Conservation (phyloP, 768 basidiomycete species). For the Termitomyces sp. region DNA sequence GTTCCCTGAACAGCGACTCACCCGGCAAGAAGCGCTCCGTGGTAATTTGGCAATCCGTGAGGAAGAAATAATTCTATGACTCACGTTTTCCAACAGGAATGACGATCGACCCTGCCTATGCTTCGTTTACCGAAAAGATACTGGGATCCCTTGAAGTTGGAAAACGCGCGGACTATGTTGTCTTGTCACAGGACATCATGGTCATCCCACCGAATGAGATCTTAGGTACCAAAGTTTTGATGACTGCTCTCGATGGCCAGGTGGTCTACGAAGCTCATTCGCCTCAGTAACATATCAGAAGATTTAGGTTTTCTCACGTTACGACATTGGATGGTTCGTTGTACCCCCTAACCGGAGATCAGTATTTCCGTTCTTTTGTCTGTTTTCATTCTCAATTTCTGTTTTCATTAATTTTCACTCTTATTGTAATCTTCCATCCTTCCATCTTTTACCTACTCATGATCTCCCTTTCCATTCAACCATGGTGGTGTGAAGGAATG, state of each 20-base stretch:
- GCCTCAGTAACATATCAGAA: neutral
- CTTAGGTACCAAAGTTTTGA: constrained; percentile 61
- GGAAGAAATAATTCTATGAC: neutral
- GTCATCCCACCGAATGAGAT: constrained; percentile 53
- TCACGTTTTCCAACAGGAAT: constrained; percentile 48
- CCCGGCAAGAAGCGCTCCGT: constrained; percentile 72
- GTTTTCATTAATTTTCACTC: neutral
- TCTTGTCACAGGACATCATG: constrained; percentile 85
- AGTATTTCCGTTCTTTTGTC: neutral
- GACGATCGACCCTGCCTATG: constrained; percentile 86
- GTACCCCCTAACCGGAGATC: neutral
- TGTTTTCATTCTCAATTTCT: neutral
- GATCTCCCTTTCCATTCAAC: neutral
- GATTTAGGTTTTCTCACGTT: neutral
- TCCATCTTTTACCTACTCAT: neutral
- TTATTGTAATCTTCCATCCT: neutral
- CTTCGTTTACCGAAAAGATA: constrained; percentile 70
- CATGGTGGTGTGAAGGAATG: constrained; percentile 13
- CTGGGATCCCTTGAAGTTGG: constrained; percentile 79
- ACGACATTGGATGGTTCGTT: neutral
- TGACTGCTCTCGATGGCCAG: constrained; percentile 78
- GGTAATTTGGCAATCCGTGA: constrained; percentile 32
- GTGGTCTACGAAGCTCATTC: constrained; percentile 33
- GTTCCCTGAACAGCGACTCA: constrained; percentile 81
- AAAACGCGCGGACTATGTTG: constrained; percentile 83